phyloP scores from a whole-genome alignment of 1,139 yeast species.

The Cylindricascospora bacillispora region DNA sequence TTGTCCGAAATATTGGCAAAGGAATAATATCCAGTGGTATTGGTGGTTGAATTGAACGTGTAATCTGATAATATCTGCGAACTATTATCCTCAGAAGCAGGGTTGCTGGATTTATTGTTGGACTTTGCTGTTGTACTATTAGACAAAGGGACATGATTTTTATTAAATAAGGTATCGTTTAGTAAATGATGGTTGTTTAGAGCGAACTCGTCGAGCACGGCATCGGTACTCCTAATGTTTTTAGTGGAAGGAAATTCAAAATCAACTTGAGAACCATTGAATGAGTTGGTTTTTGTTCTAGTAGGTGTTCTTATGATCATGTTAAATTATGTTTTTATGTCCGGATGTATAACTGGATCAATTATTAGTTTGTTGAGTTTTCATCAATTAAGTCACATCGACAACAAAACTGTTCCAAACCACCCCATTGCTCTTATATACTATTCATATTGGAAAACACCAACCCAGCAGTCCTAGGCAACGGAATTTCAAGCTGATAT shows the following conservation, averaged over 20 bases:
- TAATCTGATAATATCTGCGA: conserved; percentile 22
- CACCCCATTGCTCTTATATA: too few relatives aligned
- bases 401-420: too few relatives aligned
- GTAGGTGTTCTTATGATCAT: conserved; percentile 23
- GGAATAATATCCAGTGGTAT: conserved; percentile 21
- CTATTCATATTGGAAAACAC: too few relatives aligned
- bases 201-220: conserved; percentile 11
- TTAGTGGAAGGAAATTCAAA: conserved; percentile 22
- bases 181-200: conserved; percentile 20
- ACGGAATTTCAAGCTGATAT: too few relatives aligned
- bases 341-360: not conserved
- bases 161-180: conserved; percentile 9
- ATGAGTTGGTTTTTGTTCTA: conserved; percentile 24
- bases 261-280: conserved; percentile 21
- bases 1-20: conserved; percentile 28
- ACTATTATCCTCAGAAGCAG: conserved; percentile 7
- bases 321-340: not conserved
- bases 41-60: conserved; percentile 10
- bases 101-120: too few relatives aligned
- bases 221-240: too few relatives aligned
- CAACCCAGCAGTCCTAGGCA: too few relatives aligned
- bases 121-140: not conserved
- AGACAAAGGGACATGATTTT: not conserved
- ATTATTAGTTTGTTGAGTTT: not conserved
- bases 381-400: too few relatives aligned